Evolutionary conservation across 2,329 filamentous ascomycete genomes (phyloP).

Genomic region (Xylaria sp.): DNA sequence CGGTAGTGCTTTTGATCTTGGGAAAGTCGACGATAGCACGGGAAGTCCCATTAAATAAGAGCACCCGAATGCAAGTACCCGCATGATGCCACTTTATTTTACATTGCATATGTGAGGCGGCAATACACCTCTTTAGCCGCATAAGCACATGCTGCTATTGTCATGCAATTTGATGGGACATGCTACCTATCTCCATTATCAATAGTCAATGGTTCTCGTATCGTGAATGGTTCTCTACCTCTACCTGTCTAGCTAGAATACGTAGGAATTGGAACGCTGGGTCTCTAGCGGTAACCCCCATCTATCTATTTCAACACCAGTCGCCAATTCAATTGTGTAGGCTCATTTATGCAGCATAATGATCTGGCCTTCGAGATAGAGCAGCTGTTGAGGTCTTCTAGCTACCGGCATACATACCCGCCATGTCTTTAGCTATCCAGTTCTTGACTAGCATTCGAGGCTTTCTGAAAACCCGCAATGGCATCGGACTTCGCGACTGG

Average conservation of each 20-base stretch:
- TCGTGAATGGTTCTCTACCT: too few species aligned
- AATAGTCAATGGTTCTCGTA: neutral
- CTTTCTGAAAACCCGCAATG: constrained; percentile 72
- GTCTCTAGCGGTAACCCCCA: constrained; percentile 7
- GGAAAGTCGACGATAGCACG: too few species aligned
- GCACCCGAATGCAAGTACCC: neutral
- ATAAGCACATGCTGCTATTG: neutral
- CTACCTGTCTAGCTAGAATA: too few species aligned
- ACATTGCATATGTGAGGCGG: constrained; percentile 17
- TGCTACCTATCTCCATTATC: neutral
- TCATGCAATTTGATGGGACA: neutral
- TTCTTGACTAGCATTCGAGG: constrained; percentile 74
- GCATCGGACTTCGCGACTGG: constrained; percentile 72
- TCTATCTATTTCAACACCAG: neutral
- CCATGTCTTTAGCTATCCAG: constrained; percentile 71
- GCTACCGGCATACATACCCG: constrained; percentile 24
- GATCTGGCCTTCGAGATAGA: constrained; percentile 15
- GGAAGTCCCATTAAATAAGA: neutral
- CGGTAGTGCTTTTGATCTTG: too few species aligned
- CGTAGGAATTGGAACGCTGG: neutral
- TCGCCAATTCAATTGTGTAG: neutral
- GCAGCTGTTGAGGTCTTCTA: constrained; percentile 15
- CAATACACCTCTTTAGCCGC: constrained; percentile 7
- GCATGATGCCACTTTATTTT: neutral
- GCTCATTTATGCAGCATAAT: constrained; percentile 24